Base-by-base conservation (phyloP, 2,329 filamentous ascomycete species). In the Sporothrix variecibatus region DNA sequence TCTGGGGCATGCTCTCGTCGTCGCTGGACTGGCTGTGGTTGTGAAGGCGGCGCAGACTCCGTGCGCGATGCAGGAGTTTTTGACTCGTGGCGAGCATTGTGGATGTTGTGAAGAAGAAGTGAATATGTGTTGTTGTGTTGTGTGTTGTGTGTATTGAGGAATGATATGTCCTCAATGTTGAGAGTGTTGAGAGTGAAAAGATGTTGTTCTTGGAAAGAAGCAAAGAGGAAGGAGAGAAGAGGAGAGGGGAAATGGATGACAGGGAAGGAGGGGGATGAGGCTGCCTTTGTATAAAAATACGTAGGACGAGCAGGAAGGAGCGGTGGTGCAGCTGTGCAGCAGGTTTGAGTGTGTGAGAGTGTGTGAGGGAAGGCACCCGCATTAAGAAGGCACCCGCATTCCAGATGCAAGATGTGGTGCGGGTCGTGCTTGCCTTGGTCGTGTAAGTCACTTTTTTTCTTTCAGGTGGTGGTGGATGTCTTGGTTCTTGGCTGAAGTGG, bases 61-160 rank as follows among this genome's bases (percentile, higher is more conserved):
- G 74, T 67, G 75, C 74, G 23, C 75, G 74, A 58, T 75, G 75
- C 62, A 76, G 58, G 65, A 76, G 68, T 31, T 75, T 76, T 49
- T 75, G 75, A 58, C 70, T 60, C 28, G 72, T 69, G 31, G 62
- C 40, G 51, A 75, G 12, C 71, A 75, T 74, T 71, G 72, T 65
- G 70, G 23, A 3, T 23, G 51, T 56, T 56, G n/a, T 26, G 60
- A 31, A 4, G 38, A 23, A 43, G 31, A 17, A n/a, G 26, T 17
- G 9, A n/a, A 0, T n/a, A n/a, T n/a, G 31, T 5, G 46, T 64
- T 46, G 38, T n/a, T 65, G 28, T 23, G 11, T 8, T 17, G 58
- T 46, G 17, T 26, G 20, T 40, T 40, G 65, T 51, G 31, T 34
- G 20, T 26, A n/a, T 68, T 20, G 46, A 23, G 28, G 28, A 51